These are phyloP conservation scores for Phytophthora pluvialis DNA, from an alignment of 352 stramenopile genomes.

Conservation along the genomic window DNA sequence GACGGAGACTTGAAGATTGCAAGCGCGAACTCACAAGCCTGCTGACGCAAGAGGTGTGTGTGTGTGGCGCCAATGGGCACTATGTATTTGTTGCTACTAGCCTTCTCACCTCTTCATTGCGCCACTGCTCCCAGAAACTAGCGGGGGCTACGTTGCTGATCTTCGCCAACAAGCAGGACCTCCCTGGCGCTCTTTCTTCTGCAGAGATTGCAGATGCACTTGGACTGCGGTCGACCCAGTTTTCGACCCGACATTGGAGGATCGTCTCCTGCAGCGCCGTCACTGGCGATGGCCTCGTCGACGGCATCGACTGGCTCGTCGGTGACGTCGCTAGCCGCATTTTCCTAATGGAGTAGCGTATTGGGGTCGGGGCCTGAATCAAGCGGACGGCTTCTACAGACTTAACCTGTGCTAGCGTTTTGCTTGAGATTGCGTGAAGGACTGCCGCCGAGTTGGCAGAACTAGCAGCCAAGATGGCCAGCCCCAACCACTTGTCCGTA, in stretches of 20 bases:
- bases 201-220: slow-evolving; percentile 93
- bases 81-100: background rate
- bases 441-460: too few species aligned
- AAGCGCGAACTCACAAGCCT: slow-evolving; percentile 90
- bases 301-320: slow-evolving; percentile 99
- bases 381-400: background rate
- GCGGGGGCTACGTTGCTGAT: slow-evolving; percentile 98
- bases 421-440: background rate
- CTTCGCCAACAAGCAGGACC: slow-evolving; percentile 99
- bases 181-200: slow-evolving; percentile 90
- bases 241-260: slow-evolving; percentile 87
- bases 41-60: slow-evolving; percentile 84
- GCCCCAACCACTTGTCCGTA: too few species aligned
- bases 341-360: slow-evolving; percentile 90
- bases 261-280: slow-evolving; percentile 97
- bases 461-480: too few species aligned
- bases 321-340: slow-evolving; percentile 96
- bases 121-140: slow-evolving; percentile 88
- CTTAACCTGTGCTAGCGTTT: background rate
- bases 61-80: background rate
- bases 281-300: slow-evolving; percentile 94
- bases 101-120: background rate
- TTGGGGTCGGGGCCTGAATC: background rate
- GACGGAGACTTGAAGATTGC: slow-evolving; percentile 94
- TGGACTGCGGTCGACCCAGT: slow-evolving; percentile 81